A percentile compares a stretch with the other conserved stretches of the same genome.
Conservation (phyloP, 1,139 yeast genomes). For the Protomyces lactucae-debilis region DNA sequence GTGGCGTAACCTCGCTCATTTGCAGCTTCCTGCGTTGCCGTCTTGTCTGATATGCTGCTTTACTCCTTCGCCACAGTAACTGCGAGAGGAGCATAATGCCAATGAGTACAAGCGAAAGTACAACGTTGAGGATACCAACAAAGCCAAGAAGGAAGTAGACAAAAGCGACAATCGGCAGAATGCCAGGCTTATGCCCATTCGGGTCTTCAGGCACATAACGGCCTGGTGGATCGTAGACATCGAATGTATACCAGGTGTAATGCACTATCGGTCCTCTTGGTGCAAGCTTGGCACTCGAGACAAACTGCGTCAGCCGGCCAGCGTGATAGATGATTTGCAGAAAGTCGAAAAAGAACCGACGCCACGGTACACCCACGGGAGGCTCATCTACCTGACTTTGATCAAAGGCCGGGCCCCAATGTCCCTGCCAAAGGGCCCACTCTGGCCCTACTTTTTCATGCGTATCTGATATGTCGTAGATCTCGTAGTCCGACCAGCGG, state of each 20-base stretch:
- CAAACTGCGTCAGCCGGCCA: conserved; percentile 18
- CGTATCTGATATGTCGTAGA: conserved; percentile 15
- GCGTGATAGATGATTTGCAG: conserved; percentile 25
- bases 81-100: neutral
- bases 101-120: conserved; percentile 7
- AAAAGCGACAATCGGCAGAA: conserved; percentile 16
- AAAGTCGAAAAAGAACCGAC: conserved; percentile 24
- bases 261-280: conserved; percentile 21
- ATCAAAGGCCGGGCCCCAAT: conserved; percentile 24
- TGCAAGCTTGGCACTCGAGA: conserved; percentile 12
- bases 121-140: conserved; percentile 15
- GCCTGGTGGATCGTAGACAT: conserved; percentile 14
- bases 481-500: conserved; percentile 3
- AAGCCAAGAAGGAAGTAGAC: conserved; percentile 19
- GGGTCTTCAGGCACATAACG: conserved; percentile 23
- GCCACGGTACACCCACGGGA: conserved; percentile 12
- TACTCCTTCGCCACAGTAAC: neutral
- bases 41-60: neutral
- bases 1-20: conserved; percentile 19
- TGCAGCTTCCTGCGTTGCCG: conserved; percentile 1
- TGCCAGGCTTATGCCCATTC: conserved; percentile 21
- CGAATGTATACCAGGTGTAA: conserved; percentile 21
- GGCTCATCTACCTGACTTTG: conserved; percentile 23
- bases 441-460: conserved; percentile 1
- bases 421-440: conserved; percentile 18